phyloP scores from a whole-genome alignment of 1,139 yeast species.

The Kodamaea ohmeri region DNA sequence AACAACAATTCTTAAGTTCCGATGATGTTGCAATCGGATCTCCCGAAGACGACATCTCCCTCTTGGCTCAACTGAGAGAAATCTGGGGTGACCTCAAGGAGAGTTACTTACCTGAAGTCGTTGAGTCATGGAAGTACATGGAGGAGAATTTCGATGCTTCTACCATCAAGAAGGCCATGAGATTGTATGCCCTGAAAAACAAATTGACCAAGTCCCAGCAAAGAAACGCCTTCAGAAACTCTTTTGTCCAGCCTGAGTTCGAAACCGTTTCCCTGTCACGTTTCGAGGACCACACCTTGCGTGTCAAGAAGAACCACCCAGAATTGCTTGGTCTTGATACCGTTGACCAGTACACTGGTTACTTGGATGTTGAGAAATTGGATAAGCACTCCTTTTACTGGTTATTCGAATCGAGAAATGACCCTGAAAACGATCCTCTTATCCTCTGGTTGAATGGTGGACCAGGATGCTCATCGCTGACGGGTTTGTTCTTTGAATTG shows the following conservation, averaged over 20 bases:
- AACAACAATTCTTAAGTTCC: constrained; percentile 3
- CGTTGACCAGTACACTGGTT: constrained; percentile 64
- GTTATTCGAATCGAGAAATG: constrained; percentile 68
- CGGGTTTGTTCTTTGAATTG: constrained; percentile 65
- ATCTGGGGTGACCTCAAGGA: constrained; percentile 8
- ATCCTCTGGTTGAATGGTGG: constrained; percentile 75
- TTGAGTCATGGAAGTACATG: constrained; percentile 28
- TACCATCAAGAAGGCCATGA: constrained; percentile 20
- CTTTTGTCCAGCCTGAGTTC: constrained; percentile 11
- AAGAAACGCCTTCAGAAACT: constrained; percentile 15
- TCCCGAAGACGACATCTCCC: constrained; percentile 3
- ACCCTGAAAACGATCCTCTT: constrained; percentile 49
- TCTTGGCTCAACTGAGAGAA: constrained; percentile 12
- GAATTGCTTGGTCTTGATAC: constrained; percentile 49
- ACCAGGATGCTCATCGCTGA: constrained; percentile 70
- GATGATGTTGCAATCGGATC: constrained; percentile 5
- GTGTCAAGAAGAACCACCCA: constrained; percentile 43
- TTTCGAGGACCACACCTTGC: constrained; percentile 36
- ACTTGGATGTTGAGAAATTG: constrained; percentile 51
- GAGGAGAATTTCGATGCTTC: constrained; percentile 18
- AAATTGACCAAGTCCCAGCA: constrained; percentile 12
- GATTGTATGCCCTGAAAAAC: constrained; percentile 18
- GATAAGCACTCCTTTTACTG: constrained; percentile 81
- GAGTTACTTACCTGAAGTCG: constrained; percentile 11
- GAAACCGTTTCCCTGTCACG: constrained; percentile 14